Evolutionary conservation across 2,329 filamentous ascomycete species (phyloP), one percentile per base, ranked within the genome.

Genomic region (Aspergillus pseudoterreus): DNA sequence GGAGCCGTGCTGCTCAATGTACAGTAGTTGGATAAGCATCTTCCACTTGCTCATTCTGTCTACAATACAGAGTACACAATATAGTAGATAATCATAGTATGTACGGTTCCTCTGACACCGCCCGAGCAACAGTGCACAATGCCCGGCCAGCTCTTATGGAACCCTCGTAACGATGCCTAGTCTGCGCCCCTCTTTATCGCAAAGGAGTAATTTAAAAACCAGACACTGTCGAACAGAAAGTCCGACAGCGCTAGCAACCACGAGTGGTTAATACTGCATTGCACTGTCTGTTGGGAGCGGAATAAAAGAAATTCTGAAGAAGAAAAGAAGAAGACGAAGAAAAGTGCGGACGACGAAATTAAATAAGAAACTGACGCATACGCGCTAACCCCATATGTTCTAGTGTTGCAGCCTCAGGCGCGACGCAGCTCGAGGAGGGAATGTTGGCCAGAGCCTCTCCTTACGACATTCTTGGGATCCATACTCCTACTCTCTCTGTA

Each of bases 241-340:
- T 76, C 79, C 72, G 67, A 74, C 77, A 71, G 72, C 77, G 71
- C 77, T 78, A 77, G 58, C 58, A 66, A 62, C 61, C 63, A 55
- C 42, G 72, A 74, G 77, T 52, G 63, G 61, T 63, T 66, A 81
- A 79, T 84, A 61, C 65, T 85, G 85, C 80, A 80, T 82, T 87
- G 88, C 83, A 92, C 88, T 92, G 88, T 92, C 89, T 92, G 72
- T 78, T 81, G 85, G 86, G 80, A 82, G 87, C 86, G 85, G 87
- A 71, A 64, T 66, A 65, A 64, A 66, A 68, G 71, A 74, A 72
- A 71, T 42, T 42, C 39, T 42, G 39, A 42, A 42, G 39, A 69
- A 73, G 70, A 61, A 62, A 59, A 65, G 61, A 59, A 65, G 53
- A 61, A 59, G 54, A 59, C 51, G 35, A 50, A 54, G 57, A 55